A percentile compares a stretch with the other conserved stretches of the same genome.
Conservation (phyloP, 208 protist genomes). For the Leishmania lainsoni region DNA sequence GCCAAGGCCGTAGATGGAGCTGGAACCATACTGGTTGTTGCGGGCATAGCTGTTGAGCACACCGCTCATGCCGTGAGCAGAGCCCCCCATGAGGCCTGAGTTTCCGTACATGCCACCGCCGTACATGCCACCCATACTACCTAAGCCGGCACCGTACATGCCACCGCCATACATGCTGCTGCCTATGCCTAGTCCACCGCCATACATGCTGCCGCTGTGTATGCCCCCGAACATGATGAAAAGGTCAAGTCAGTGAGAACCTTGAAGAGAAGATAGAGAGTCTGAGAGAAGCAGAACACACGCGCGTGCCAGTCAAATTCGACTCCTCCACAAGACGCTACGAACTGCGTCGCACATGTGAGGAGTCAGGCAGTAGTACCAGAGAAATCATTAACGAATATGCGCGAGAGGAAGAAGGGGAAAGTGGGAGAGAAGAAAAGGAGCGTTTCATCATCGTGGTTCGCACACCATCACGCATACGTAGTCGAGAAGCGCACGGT, state of each 20-base stretch:
- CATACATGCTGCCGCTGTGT: constrained; percentile 60
- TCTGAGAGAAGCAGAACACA: background rate
- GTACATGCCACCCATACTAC: constrained; percentile 9
- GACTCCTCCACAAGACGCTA: background rate
- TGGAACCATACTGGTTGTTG: constrained; percentile 17
- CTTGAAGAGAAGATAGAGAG: background rate
- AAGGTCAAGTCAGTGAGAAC: background rate
- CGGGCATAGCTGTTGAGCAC: constrained; percentile 21
- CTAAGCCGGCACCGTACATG: no score
- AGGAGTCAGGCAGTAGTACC: background rate
- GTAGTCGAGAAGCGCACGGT: background rate
- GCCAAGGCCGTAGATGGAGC: constrained; percentile 13
- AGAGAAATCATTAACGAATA: background rate
- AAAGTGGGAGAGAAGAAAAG: background rate
- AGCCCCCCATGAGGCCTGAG: constrained; percentile 16
- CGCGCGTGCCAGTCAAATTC: background rate
- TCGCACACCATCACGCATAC: background rate
- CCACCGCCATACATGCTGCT: constrained; percentile 16
- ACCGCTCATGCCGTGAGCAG: constrained; percentile 24
- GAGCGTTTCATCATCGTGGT: background rate
- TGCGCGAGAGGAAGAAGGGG: background rate
- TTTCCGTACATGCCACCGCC: constrained; percentile 30
- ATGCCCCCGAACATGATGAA: constrained; percentile 24
- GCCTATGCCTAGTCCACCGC: constrained; percentile 25
- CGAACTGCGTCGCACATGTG: background rate